Base-by-base conservation (phyloP, 1,284 basidiomycete species). In the Singerocomus inundabilis region DNA sequence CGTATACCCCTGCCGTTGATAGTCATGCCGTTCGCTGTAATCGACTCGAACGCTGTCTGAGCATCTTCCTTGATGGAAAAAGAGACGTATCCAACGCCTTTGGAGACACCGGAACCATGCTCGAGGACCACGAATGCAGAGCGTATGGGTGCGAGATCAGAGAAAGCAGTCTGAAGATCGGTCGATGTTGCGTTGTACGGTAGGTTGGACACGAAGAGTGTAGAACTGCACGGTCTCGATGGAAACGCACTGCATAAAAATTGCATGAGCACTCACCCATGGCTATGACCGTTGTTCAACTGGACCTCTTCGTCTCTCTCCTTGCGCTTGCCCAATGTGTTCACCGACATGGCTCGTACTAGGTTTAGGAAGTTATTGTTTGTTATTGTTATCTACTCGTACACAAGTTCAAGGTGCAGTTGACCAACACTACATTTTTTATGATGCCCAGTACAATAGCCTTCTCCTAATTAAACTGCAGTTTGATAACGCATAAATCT, bases 11-110 rank as follows among this genome's bases (percentile, higher is more conserved):
- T 75, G 6, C 84, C 85, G 41, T 84, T 78, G 37, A 89, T 63
- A 29, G 62, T 61, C 34, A 90, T 71, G 4, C 77, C 81, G 54
- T 80, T 81, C 65, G 70, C 72, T 11, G 73, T 70, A 40, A 85
- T 76, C 46, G 80, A 79, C 35, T 83, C 77, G 50, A 88, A 79
- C 3, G 90, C 88, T 42, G 77, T 70, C 63, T 89, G 80, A 4
- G 95, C 97, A 72, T 99, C 97, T 61, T 97, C 91, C 48, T 79
- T 81, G 55, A 93, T 78, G 2, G 94, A 85, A 70, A 95, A 99
- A 0, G 93, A 88, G 53, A 98, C 93, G 69, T 98, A 99, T 54
- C 96, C 96, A n/a, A 98, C 93, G 58, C 96, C 97, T 68, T 98
- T 98, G 5, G 93, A 95, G 28, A 85, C 79, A 33, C 90, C 88